phyloP scores from a whole-genome alignment of 2,329 filamentous ascomycete genomes.

The Colletotrichum truncatum region DNA sequence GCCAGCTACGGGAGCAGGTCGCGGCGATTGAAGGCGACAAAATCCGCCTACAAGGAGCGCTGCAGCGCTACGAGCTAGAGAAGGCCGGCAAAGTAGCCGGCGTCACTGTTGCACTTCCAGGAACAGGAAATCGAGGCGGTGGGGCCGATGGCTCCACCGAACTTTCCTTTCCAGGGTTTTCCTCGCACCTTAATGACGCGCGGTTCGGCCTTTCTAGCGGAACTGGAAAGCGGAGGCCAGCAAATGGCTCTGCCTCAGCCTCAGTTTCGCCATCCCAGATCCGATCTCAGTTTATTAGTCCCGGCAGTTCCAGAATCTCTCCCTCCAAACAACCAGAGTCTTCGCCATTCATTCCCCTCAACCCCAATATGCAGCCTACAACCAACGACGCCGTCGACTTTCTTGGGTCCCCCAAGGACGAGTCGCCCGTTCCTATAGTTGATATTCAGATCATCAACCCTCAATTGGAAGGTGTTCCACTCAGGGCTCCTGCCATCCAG shows the following conservation, averaged over 20 bases:
- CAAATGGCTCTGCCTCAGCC: constrained; percentile 30
- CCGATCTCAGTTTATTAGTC: constrained; percentile 32
- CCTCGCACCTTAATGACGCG: constrained; percentile 32
- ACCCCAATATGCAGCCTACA: constrained; percentile 53
- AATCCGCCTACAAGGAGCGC: constrained; percentile 26
- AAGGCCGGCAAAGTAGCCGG: constrained; percentile 31
- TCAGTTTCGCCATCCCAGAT: constrained; percentile 31
- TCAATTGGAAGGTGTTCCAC: constrained; percentile 66
- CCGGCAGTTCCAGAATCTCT: constrained; percentile 43
- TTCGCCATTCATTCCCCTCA: constrained; percentile 49
- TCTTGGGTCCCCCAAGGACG: constrained; percentile 42
- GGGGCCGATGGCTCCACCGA: constrained; percentile 30
- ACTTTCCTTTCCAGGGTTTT: constrained; percentile 35
- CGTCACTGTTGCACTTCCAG: constrained; percentile 28
- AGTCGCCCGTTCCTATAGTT: constrained; percentile 55
- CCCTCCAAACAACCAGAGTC: constrained; percentile 45
- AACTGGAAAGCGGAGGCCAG: constrained; percentile 23
- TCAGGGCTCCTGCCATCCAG: constrained; percentile 63
- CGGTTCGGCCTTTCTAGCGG: constrained; percentile 29
- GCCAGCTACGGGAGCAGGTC: constrained; percentile 50
- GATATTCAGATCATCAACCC: constrained; percentile 68
- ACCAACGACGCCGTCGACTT: constrained; percentile 46
- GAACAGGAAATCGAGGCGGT: constrained; percentile 20
- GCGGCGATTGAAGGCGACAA: constrained; percentile 48
- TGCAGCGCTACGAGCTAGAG: constrained; percentile 30